A percentile compares a stretch with the other conserved stretches of the same genome.
Evolutionary conservation across 2,329 filamentous ascomycete genomes (phyloP).

Genomic region (Penicillium crustosum): DNA sequence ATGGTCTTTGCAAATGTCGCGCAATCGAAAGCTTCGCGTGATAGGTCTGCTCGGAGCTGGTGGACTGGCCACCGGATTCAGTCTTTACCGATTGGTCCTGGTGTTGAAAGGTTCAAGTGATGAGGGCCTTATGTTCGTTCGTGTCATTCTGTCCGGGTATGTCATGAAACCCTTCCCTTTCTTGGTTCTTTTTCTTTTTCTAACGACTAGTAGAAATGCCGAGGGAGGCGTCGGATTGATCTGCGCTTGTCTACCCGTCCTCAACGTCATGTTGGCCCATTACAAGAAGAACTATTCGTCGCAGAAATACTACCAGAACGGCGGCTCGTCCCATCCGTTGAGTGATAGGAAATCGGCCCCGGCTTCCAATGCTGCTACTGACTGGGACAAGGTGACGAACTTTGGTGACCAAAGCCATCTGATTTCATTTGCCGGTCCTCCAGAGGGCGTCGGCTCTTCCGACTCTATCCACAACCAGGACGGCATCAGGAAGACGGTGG

Average conservation of each 20-base stretch:
- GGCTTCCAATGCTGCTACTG: constrained; percentile 20
- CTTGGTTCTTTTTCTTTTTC: not conserved
- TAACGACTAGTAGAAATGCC: constrained; percentile 32
- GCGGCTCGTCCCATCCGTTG: constrained; percentile 28
- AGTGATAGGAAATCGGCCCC: constrained; percentile 24
- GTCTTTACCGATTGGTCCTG: constrained; percentile 40
- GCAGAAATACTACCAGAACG: constrained; percentile 30
- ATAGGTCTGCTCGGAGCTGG: constrained; percentile 40
- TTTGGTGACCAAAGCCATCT: constrained; percentile 35
- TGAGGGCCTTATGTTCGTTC: constrained; percentile 37
- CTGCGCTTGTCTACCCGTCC: constrained; percentile 39
- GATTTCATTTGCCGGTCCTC: constrained; percentile 30
- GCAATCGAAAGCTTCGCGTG: constrained; percentile 39
- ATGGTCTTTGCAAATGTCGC: constrained; percentile 41
- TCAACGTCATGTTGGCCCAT: constrained; percentile 33
- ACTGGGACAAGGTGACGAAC: constrained; percentile 20
- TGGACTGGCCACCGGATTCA: constrained; percentile 41
- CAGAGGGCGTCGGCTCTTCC: constrained; percentile 13
- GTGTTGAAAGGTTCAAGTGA: constrained; percentile 37
- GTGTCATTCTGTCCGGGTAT: constrained; percentile 42
- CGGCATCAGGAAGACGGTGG: constrained; percentile 24
- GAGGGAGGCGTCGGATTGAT: constrained; percentile 40
- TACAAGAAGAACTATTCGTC: constrained; percentile 30
- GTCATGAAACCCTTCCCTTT: not conserved
- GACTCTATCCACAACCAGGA: constrained; percentile 11